Evolutionary conservation across 345 rosid species (phyloP), one percentile per base, ranked within the genome.

Genomic region (Pistacia atlantica): DNA sequence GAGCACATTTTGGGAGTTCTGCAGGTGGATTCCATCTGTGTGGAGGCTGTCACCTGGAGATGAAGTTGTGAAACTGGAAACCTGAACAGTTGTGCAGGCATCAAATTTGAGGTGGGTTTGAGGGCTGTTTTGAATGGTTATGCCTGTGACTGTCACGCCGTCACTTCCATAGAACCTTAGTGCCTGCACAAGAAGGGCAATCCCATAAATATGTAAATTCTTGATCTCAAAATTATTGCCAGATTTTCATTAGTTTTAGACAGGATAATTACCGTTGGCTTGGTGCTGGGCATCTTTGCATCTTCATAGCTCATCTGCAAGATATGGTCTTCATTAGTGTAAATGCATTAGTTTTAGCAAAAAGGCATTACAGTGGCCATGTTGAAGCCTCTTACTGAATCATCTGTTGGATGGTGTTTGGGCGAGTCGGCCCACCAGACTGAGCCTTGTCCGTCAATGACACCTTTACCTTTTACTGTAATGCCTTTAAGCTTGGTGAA

Each of bases 21-120:
- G 94, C 60, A 93, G 86, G 89, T 95, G 95, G 75, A 93, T 93
- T 59, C 98, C 97, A 37, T 93, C 93, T 3, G 98, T 95, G 80
- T 93, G 85, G 59, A 97, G 97, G 64, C 97, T 91, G 80, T 84
- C 74, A 38, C 92, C 87, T 0, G 97, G 98, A 28, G 97, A 93
- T 66, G 91, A 82, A 28, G 85, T 72, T 18, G 79, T 90, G 79
- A 93, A 86, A 67, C 77, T 84, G 12, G 75, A 84, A 79, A 95
- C 95, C 84, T 88, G 89, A 74, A 95, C 90, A 60, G 46, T 69
- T 13, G 79, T 83, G 83, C 97, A 93, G 51, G 58, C 62, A 76
- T 93, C 97, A 73, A 93, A 93, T 83, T 95, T 95, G 75, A 93
- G 95, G 80, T 95, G 97, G 63, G 92, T 85, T 82, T 95, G 97